A percentile compares a stretch with the other conserved stretches of the same genome.
phyloP scores from a whole-genome alignment of 139 green algal genomes.

The Micractinium sp. region DNA sequence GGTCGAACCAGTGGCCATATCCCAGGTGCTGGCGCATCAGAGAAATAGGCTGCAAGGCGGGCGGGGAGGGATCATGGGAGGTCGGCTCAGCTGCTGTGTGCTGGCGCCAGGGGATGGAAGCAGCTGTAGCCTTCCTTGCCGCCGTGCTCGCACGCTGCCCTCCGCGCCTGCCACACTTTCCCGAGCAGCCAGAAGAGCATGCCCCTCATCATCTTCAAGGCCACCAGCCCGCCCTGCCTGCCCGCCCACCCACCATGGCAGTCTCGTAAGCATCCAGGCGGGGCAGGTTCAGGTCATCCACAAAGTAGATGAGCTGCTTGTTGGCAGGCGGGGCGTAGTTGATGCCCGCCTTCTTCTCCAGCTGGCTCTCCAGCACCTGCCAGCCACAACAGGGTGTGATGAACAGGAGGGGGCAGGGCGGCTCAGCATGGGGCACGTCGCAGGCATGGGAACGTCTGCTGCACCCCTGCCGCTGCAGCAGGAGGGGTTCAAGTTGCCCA shows the following conservation, averaged over 20 bases:
- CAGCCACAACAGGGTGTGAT: too few relatives aligned
- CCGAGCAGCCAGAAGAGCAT: too few relatives aligned
- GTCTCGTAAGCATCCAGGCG: slow-evolving; percentile 92
- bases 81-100: too few relatives aligned
- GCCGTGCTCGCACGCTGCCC: too few relatives aligned
- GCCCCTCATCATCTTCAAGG: too few relatives aligned
- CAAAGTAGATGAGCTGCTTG: slow-evolving; percentile 91
- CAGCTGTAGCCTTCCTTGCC: too few relatives aligned
- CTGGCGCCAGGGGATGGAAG: too few relatives aligned
- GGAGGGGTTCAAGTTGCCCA: background rate
- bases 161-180: background rate
- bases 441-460: too few relatives aligned
- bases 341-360: slow-evolving; percentile 93
- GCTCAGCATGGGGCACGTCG: too few relatives aligned
- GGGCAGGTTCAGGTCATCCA: slow-evolving; percentile 93
- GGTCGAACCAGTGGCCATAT: slow-evolving; percentile 93
- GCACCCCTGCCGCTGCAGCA: too few relatives aligned
- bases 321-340: slow-evolving; percentile 87
- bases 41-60: slow-evolving; percentile 67
- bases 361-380: slow-evolving; percentile 81
- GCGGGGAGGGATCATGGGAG: background rate
- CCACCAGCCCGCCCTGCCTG: background rate
- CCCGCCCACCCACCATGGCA: slow-evolving; percentile 66
- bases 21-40: slow-evolving; percentile 91
- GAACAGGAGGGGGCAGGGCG: too few relatives aligned